Conservation (phyloP, 371 early-diverging fungal species). For the Circinella umbellata region DNA sequence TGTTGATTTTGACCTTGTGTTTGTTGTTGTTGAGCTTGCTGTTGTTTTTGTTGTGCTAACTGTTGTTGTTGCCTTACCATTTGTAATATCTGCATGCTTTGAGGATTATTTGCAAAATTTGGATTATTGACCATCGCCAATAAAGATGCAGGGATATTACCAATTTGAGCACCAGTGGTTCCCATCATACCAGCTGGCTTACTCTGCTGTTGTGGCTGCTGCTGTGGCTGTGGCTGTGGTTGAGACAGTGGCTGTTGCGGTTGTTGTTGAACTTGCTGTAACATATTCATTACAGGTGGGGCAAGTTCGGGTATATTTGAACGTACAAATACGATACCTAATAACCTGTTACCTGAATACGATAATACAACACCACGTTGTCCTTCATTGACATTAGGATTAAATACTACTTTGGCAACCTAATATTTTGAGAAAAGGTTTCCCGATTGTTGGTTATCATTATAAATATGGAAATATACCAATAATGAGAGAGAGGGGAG, state of each 20-base stretch:
- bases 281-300: conserved; percentile 10
- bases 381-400: conserved; percentile 34
- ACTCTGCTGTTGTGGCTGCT: conserved; percentile 26
- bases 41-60: conserved; percentile 5
- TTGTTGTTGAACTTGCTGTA: conserved; percentile 6
- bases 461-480: neutral
- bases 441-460: neutral
- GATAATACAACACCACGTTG: conserved; percentile 55
- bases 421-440: conserved; percentile 10
- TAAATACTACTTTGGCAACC: conserved; percentile 52
- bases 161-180: neutral
- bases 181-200: neutral
- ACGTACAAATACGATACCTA: conserved; percentile 59
- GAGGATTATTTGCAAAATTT: conserved; percentile 4
- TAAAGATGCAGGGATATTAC: conserved; percentile 9
- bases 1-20: conserved; percentile 21
- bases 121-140: conserved; percentile 7
- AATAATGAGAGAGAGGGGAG: too few relatives aligned
- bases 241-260: conserved; percentile 15
- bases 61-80: conserved; percentile 9
- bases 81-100: neutral
- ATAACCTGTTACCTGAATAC: conserved; percentile 47
- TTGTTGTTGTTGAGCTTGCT: conserved; percentile 16
- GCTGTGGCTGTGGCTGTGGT: conserved; percentile 26
- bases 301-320: conserved; percentile 56